Evolutionary conservation across 139 green algal genomes (phyloP).

Genomic region (Auxenochlorella protothecoides): DNA sequence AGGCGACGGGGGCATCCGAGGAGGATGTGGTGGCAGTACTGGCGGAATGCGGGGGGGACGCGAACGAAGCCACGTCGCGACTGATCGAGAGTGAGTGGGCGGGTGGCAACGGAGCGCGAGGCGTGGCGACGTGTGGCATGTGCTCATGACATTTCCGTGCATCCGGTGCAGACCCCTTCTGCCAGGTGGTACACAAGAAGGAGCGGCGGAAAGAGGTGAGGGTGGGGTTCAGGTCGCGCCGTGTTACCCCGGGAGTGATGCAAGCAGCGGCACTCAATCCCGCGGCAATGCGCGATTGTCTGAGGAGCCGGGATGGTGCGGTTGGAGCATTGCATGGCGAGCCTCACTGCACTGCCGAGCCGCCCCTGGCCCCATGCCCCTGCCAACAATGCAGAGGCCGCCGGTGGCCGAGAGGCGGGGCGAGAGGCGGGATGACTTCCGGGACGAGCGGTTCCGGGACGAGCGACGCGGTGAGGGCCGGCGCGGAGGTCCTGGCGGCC

Average conservation of each 20-base stretch:
- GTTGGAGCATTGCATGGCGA: background rate
- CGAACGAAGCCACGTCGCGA: constrained; percentile 37
- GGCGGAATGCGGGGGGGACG: constrained; percentile 39
- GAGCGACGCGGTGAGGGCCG: too few relatives aligned
- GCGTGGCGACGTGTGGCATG: background rate
- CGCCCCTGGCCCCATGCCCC: constrained; percentile 2
- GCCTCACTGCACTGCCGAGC: background rate
- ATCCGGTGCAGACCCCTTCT: constrained; percentile 33
- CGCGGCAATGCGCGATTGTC: background rate
- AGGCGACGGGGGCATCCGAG: constrained; percentile 36
- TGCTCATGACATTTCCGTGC: background rate
- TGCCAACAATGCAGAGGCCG: background rate
- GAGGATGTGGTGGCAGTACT: constrained; percentile 38
- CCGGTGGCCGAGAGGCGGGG: too few relatives aligned
- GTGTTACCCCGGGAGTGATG: too few relatives aligned
- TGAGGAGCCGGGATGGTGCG: background rate
- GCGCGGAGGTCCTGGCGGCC: too few relatives aligned
- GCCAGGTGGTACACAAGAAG: constrained; percentile 21
- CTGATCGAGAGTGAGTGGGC: constrained; percentile 41
- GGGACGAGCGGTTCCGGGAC: too few relatives aligned
- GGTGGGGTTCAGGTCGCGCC: too few relatives aligned
- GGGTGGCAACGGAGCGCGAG: background rate
- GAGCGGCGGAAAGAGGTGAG: constrained; percentile 32
- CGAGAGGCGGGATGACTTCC: too few relatives aligned
- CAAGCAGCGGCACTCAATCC: too few relatives aligned